Evolutionary conservation across 1,284 basidiomycete genomes (phyloP), one percentile per base, ranked within the genome.

Genomic region (Pseudozyma sp.): DNA sequence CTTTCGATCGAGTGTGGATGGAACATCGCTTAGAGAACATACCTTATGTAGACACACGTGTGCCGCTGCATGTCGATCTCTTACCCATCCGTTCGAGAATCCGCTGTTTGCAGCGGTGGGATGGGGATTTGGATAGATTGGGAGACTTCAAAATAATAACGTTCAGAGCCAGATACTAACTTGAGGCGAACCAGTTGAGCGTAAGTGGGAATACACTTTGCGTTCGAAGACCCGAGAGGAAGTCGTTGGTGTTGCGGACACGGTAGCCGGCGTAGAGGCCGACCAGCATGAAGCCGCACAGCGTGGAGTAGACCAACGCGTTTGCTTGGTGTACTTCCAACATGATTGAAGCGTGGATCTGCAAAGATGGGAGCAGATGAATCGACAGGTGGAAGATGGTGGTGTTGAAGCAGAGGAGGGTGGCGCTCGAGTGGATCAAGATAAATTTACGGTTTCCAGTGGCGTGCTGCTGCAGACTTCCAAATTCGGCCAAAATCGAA

Each of bases 181-280:
- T 83, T 66, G 80, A 81, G 49, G 82, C 78, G 69, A 84, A 78
- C 82, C 82, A 84, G 60, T 84, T 84, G 54, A 84, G 70, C 46
- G 80, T 68, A 37, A 84, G 70, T 9, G 81, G 82, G 40, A 81
- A 75, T 45, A 77, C 81, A 34, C 76, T 70, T 64, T 84, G 82
- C 13, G 81, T 84, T 34, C 81, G 77, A n/a, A 84, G 70, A 55
- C 82, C 82, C 29, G 74, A 72, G 39, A 83, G 54, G 67, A 83
- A 84, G 52, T 84, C 81, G 35, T 59, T 64, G 53, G 76, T 68
- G 70, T 68, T 84, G 68, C 75, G 77, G 35, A 79, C 78, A 24
- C 63, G 58, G 66, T 77, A 82, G 42, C 82, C 82, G 49, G 82
- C 82, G 52, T 63, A 83, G 17, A 84, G 78, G 42, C 82, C 82